Evolutionary conservation across 2,329 filamentous ascomycete genomes (phyloP), one percentile per base, ranked within the genome.

Genomic region (Fusarium compactum): DNA sequence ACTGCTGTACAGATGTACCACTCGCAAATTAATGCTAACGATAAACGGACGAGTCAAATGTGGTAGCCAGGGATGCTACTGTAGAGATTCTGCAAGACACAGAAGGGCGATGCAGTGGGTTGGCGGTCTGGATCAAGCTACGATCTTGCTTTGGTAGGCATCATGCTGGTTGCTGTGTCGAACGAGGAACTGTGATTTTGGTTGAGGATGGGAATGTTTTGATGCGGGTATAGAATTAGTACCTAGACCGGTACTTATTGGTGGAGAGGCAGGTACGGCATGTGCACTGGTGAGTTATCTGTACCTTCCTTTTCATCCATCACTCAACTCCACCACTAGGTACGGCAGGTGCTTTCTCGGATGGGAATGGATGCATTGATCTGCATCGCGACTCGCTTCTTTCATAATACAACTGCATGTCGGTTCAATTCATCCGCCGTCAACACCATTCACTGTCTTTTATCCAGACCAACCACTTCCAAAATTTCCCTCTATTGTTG

Each of bases 71-170:
- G 63, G 55, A 59, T 67, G 63, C 22, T 57, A 55, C 67, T 74
- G 67, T 65, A 62, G 46, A 57, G 41, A 57, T 48, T 50, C 58
- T 70, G 63, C 67, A 71, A 55, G 59, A 51, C 46, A 48, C 38
- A 62, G 45, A 45, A 65, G 46, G 52, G 61, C 62, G 62, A 32
- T 54, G 61, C 27, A 52, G 70, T 55, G 51, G 55, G 57, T 43
- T 54, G 58, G 22, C 30, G 62, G 72, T 70, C 72, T 67, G 70
- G 70, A 69, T 62, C 55, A 48, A 41, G 50, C 16, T 53, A 25
- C 41, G 34, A n/a, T 38, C 32, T 38, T 29, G n/a, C 20, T 22
- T 22, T 20, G 16, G 32, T 38, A 60, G 30, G 46, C 51, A 71
- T 58, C 7, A 62, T 62, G 59, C 55, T 53, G 30, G 51, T 29